Evolutionary conservation across 306 rosid species (phyloP), one percentile per base, ranked within the genome.

Genomic region (Alnus glutinosa): DNA sequence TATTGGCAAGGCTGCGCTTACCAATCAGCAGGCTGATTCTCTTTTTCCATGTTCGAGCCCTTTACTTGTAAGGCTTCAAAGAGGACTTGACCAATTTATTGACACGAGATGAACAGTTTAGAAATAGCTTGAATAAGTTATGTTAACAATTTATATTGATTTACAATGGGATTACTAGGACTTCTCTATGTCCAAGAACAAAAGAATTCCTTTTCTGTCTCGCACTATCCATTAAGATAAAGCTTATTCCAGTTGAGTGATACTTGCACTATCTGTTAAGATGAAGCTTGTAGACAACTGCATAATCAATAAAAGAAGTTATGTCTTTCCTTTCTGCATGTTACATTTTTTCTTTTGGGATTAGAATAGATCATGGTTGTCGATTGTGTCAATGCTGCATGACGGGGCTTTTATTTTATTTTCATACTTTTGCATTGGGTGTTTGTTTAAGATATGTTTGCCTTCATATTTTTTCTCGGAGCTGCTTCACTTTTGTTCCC

Each of bases 401-500:
- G 28, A 59, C 39, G 2, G 13, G 67, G 37, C 5, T 23, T 28
- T 44, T 57, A 48, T 66, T 46, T 50, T 50, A 12, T 50, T 10
- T 50, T 58, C 66, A 55, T n/a, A 30, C 18, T 47, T 57, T 69
- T 64, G 34, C 44, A 49, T 57, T 10, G 34, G 34, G 59, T 13
- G 23, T 47, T 32, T 67, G 64, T 39, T 18, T 77, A 32, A 28
- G 50, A 64, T 28, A 55, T 69, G 34, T 63, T 84, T 62, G 55
- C 70, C 32, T 14, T 39, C 58, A 18, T 42, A 58, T 39, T 39
- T 39, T 54, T 37, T 63, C 67, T 75, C 71, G 66, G 62, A 74
- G 87, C 70, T 81, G 55, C 71, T 74, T 88, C 79, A 70, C 54
- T 19, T 70, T 78, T 83, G 70, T 71, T 13, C 47, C 39, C 37